Percentiles rank a stretch among this genome's conserved stretches.
These are phyloP conservation scores for Monosporascus sp. DNA, from an alignment of 2,329 filamentous ascomycete species.

Conservation along the genomic window DNA sequence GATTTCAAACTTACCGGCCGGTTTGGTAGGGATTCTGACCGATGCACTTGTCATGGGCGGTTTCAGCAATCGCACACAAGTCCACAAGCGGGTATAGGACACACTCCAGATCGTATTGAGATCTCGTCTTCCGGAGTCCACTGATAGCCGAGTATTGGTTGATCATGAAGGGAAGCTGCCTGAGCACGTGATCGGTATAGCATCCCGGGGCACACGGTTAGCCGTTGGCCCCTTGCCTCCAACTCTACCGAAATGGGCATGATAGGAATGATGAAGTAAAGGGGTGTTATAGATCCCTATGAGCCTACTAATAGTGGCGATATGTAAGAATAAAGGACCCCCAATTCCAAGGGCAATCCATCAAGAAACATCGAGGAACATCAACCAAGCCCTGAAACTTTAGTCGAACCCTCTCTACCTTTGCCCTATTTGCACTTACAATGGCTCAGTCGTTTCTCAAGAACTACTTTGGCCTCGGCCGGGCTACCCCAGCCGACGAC, in stretches of 20 bases:
- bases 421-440: constrained; percentile 6
- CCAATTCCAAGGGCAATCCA: background rate
- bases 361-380: background rate
- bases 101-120: too few species aligned
- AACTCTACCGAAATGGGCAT: background rate
- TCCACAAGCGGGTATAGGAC: too few species aligned
- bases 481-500: constrained; percentile 7
- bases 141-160: too few species aligned
- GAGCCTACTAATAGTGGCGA: background rate
- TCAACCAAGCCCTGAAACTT: background rate
- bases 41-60: background rate
- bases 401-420: background rate
- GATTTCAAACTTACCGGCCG: background rate
- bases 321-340: background rate
- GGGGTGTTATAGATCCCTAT: background rate
- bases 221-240: background rate
- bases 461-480: constrained; percentile 35
- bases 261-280: background rate
- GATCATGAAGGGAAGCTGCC: background rate
- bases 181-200: background rate
- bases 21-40: background rate
- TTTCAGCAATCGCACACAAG: too few species aligned
- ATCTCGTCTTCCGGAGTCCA: too few species aligned
- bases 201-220: background rate
- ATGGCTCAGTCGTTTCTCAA: constrained; percentile 26